A percentile compares a stretch with the other conserved stretches of the same genome.
Conservation (phyloP, 2,329 filamentous ascomycete genomes). For the Penicillium sp. region DNA sequence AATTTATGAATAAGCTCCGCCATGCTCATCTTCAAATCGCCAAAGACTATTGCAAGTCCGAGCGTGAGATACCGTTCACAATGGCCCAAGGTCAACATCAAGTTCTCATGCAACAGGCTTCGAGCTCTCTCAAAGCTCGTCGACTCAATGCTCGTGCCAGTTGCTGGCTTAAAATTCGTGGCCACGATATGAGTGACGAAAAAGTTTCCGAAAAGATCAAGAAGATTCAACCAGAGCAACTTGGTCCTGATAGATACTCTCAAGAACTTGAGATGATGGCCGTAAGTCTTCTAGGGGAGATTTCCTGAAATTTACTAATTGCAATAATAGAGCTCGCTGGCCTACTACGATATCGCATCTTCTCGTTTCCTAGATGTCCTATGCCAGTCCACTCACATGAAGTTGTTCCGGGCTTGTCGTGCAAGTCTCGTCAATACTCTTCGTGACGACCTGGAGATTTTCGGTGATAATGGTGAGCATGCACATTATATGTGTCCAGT, state of each 20-base stretch:
- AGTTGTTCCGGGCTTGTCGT: constrained; percentile 38
- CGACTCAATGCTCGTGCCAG: constrained; percentile 24
- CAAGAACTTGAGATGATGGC: constrained; percentile 46
- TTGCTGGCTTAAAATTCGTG: constrained; percentile 14
- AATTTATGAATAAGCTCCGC: constrained; percentile 49
- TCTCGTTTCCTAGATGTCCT: constrained; percentile 41
- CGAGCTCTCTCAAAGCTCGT: constrained; percentile 11
- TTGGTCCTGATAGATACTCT: constrained; percentile 36
- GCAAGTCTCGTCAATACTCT: constrained; percentile 33
- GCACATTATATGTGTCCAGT: not conserved
- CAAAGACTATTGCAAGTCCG: constrained; percentile 54
- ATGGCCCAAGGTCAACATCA: constrained; percentile 39
- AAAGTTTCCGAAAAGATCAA: constrained; percentile 21
- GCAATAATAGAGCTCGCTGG: constrained; percentile 32
- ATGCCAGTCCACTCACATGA: constrained; percentile 39
- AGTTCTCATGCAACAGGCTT: constrained; percentile 17
- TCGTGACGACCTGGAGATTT: constrained; percentile 32
- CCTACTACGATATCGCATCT: constrained; percentile 43
- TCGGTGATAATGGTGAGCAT: constrained; percentile 34
- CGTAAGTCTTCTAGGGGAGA: constrained; percentile 27
- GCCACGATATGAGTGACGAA: constrained; percentile 15
- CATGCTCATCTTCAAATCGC: constrained; percentile 44
- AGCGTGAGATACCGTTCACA: constrained; percentile 58
- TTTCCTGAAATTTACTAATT: constrained; percentile 6
- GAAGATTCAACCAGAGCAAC: constrained; percentile 27